Percentiles rank a stretch among this genome's conserved stretches.
phyloP scores from a whole-genome alignment of 176 grass and related monocot genomes.

The Ensete glaucum region DNA sequence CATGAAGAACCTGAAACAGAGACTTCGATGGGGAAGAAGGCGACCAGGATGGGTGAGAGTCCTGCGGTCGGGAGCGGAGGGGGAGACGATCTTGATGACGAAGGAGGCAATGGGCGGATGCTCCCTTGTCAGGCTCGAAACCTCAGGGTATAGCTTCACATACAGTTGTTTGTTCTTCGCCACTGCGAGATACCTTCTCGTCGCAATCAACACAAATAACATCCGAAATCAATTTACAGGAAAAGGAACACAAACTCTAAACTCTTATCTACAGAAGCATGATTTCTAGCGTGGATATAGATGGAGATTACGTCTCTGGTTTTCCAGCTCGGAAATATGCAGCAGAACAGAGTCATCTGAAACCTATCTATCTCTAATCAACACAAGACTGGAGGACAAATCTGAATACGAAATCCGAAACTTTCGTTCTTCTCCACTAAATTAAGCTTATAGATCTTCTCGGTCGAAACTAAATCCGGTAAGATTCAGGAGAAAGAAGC shows the following conservation, averaged over 20 bases:
- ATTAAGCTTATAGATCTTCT: no score
- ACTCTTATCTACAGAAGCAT: background rate
- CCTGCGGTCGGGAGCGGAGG: constrained; percentile 54
- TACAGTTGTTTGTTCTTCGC: constrained; percentile 86
- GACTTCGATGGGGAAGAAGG: background rate
- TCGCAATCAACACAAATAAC: background rate
- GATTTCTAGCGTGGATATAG: background rate
- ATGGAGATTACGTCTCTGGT: background rate
- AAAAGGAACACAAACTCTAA: background rate
- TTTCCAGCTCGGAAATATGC: background rate
- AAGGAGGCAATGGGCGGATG: constrained; percentile 76
- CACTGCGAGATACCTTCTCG: constrained; percentile 70
- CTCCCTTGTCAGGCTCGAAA: constrained; percentile 50
- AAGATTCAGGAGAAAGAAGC: no score
- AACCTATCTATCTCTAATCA: background rate
- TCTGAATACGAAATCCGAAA: background rate
- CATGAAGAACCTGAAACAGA: background rate
- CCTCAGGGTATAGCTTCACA: constrained; percentile 80
- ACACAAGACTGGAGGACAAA: background rate
- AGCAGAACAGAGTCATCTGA: background rate
- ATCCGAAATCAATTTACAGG: background rate
- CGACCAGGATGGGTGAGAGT: constrained; percentile 74
- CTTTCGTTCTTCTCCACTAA: background rate
- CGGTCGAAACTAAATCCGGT: no score
- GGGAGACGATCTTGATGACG: constrained; percentile 73